A percentile compares a stretch with the other conserved stretches of the same genome.
phyloP scores from a whole-genome alignment of 352 stramenopile genomes.

The Pythium chondricola region DNA sequence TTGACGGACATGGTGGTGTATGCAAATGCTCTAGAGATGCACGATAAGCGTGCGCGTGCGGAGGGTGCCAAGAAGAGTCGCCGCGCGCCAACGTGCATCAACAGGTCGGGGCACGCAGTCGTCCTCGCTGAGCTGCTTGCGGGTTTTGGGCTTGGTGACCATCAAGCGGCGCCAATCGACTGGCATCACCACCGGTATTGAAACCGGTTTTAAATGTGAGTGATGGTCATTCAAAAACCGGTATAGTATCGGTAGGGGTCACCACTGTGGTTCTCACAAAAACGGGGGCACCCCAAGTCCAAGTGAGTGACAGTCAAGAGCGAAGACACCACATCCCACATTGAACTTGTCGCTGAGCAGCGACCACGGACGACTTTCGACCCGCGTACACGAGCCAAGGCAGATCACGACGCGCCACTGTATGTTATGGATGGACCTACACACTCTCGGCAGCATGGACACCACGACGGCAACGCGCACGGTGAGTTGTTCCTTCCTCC shows the following conservation, averaged over 20 bases:
- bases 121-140: background rate
- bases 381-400: too few species aligned
- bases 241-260: constrained; percentile 4
- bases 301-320: too few species aligned
- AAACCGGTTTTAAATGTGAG: constrained; percentile 1
- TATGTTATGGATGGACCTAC: constrained; percentile 32
- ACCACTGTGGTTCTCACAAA: too few species aligned
- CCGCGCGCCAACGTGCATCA: constrained; percentile 14
- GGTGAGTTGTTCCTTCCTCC: constrained; percentile 13
- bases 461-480: constrained; percentile 19
- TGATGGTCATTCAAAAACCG: constrained; percentile 1
- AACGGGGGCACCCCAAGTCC: too few species aligned
- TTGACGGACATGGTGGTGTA: constrained; percentile 32
- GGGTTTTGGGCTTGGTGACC: background rate
- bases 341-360: too few species aligned
- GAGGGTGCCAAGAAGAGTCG: constrained; percentile 9
- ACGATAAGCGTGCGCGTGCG: too few species aligned
- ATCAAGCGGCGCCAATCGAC: constrained; percentile 24
- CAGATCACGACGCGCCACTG: too few species aligned
- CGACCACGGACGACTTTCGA: too few species aligned
- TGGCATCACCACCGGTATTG: constrained; percentile 1
- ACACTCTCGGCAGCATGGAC: constrained; percentile 22
- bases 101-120: background rate
- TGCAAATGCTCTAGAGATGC: too few species aligned
- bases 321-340: too few species aligned